A percentile compares a stretch with the other conserved stretches of the same genome.
Evolutionary conservation across 176 grass and related monocot species (phyloP).

Genomic region (Thalia dealbata): DNA sequence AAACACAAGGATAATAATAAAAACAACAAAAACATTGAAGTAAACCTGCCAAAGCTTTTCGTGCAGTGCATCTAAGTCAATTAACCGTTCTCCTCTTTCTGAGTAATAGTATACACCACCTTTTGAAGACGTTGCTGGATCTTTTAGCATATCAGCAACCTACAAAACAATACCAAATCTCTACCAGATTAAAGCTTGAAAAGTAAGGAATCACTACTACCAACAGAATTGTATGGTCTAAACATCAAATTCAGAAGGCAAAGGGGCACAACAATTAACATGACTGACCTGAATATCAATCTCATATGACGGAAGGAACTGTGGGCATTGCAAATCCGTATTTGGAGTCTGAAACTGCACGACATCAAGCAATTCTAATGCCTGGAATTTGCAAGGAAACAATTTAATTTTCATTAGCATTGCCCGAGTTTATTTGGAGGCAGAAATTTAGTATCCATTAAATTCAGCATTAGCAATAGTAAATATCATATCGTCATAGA

Average conservation of each 20-base stretch:
- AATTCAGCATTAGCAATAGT: too few species aligned
- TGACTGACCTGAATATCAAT: slow-evolving; percentile 45
- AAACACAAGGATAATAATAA: background rate
- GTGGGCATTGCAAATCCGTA: slow-evolving; percentile 53
- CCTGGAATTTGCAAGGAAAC: slow-evolving; percentile 32
- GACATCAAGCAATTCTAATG: slow-evolving; percentile 80
- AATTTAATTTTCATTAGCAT: too few species aligned
- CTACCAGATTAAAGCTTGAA: slow-evolving; percentile 13
- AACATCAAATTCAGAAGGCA: slow-evolving; percentile 32
- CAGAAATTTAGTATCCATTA: too few species aligned
- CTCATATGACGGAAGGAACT: slow-evolving; percentile 47
- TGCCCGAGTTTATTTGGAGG: too few species aligned
- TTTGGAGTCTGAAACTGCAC: slow-evolving; percentile 77
- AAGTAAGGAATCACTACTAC: background rate
- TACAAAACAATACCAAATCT: slow-evolving; percentile 4
- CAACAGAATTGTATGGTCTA: slow-evolving; percentile 43
- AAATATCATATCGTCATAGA: too few species aligned
- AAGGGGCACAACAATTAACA: background rate
- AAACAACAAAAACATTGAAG: background rate
- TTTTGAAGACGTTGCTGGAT: slow-evolving; percentile 51
- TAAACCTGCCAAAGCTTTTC: slow-evolving; percentile 73
- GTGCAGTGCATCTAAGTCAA: slow-evolving; percentile 81
- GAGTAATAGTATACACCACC: slow-evolving; percentile 93
- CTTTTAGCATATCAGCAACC: slow-evolving; percentile 66
- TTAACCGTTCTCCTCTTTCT: slow-evolving; percentile 77